Evolutionary conservation across 148 eudicot genomes (phyloP).

Genomic region (Rhododendron kiyosumense): DNA sequence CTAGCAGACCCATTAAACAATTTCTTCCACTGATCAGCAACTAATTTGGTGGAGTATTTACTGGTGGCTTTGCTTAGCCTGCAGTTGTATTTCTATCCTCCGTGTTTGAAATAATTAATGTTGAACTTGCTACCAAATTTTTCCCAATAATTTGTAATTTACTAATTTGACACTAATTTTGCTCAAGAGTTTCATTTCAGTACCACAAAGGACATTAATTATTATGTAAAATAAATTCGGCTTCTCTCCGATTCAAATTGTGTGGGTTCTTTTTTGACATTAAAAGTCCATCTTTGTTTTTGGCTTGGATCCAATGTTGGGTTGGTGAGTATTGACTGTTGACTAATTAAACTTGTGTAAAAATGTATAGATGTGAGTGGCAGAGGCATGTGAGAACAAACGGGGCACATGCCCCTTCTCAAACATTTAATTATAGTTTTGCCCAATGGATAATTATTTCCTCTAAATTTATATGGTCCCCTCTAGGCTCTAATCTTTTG

Average conservation of each 20-base stretch:
- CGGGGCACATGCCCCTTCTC: not conserved
- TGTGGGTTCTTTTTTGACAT: no score
- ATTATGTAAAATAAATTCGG: no score
- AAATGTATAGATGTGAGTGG: not conserved
- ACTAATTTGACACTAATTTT: no score
- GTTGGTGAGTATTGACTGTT: not conserved
- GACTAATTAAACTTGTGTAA: not conserved
- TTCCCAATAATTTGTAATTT: no score
- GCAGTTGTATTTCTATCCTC: not conserved
- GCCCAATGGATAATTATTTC: not conserved
- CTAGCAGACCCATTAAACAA: not conserved
- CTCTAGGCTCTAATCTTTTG: not conserved
- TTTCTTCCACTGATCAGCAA: not conserved
- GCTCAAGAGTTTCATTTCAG: no score
- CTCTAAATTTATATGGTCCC: not conserved
- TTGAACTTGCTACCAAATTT: not conserved
- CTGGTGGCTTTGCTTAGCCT: not conserved
- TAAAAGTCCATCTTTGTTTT: not conserved
- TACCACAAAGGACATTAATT: no score
- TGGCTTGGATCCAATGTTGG: not conserved
- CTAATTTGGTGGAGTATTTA: not conserved
- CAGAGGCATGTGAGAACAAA: not conserved
- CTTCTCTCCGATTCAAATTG: no score
- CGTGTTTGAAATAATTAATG: not conserved
- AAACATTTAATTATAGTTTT: not conserved